Evolutionary conservation across 441 rosid species (phyloP).

Genomic region (Syzygium malaccense): DNA sequence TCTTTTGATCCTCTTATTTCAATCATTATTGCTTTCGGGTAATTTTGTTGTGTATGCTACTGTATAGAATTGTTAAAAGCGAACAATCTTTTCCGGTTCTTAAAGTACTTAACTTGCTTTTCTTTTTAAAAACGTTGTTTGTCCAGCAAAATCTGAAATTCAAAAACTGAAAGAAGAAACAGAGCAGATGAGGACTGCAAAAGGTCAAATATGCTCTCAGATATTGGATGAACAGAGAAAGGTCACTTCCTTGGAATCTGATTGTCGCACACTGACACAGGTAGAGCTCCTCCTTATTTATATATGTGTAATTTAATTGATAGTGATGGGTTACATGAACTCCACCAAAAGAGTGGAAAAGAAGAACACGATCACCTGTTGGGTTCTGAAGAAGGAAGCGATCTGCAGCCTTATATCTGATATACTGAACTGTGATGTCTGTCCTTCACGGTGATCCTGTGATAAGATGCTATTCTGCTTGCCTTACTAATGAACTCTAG

Average conservation of each 20-base stretch:
- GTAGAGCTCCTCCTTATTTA: conserved; percentile 10
- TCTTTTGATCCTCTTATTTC: neutral
- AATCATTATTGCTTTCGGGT: neutral
- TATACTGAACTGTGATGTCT: neutral
- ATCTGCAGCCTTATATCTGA: neutral
- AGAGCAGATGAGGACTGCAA: conserved; percentile 40
- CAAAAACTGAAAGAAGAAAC: conserved; percentile 39
- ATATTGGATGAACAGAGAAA: conserved; percentile 55
- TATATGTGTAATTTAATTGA: neutral
- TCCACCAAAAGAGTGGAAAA: neutral
- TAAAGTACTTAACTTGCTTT: neutral
- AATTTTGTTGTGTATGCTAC: neutral
- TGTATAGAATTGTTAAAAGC: neutral
- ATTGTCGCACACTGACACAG: conserved; percentile 52
- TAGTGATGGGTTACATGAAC: neutral
- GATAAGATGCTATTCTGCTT: neutral
- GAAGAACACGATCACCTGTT: neutral
- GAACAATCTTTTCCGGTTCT: neutral
- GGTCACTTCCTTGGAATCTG: conserved; percentile 46
- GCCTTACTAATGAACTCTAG: neutral
- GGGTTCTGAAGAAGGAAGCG: neutral
- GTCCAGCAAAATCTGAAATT: conserved; percentile 46
- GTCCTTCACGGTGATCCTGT: neutral
- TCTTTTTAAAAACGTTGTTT: neutral
- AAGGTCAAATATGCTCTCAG: conserved; percentile 46